These are phyloP conservation scores for Komagataea norvegica DNA, from an alignment of 1,139 yeast species.

Conservation along the genomic window DNA sequence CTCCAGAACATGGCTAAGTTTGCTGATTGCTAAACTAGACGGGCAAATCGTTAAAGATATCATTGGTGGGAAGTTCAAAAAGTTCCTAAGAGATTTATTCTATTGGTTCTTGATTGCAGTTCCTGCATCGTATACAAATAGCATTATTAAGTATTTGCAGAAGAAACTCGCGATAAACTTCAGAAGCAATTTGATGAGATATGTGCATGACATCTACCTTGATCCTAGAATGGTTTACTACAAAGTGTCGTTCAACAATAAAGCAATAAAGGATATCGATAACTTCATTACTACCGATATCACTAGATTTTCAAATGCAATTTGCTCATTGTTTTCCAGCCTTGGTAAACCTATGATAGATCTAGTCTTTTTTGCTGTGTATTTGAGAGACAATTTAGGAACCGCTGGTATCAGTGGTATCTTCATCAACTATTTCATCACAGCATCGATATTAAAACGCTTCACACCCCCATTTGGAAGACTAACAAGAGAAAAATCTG, in stretches of 20 bases:
- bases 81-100: conserved; percentile 69
- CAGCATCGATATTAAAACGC: conserved; percentile 69
- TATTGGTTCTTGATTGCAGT: conserved; percentile 89
- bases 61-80: conserved; percentile 75
- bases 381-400: conserved; percentile 81
- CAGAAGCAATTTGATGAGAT: conserved; percentile 78
- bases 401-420: conserved; percentile 80
- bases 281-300: conserved; percentile 85
- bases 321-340: conserved; percentile 79
- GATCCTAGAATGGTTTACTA: conserved; percentile 80
- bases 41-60: conserved; percentile 90
- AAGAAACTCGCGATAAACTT: conserved; percentile 76
- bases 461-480: conserved; percentile 87
- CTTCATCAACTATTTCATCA: conserved; percentile 70
- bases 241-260: conserved; percentile 48
- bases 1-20: conserved; percentile 81
- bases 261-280: conserved; percentile 44
- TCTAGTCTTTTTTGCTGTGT: conserved; percentile 78
- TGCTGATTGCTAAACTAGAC: conserved; percentile 82
- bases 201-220: conserved; percentile 85
- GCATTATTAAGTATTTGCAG: conserved; percentile 81
- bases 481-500: conserved; percentile 66
- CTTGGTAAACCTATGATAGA: conserved; percentile 92
- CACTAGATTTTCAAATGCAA: conserved; percentile 73
- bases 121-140: conserved; percentile 91